Conservation (phyloP, 1,284 basidiomycete species). For the Sanguinoderma infundibulare region DNA sequence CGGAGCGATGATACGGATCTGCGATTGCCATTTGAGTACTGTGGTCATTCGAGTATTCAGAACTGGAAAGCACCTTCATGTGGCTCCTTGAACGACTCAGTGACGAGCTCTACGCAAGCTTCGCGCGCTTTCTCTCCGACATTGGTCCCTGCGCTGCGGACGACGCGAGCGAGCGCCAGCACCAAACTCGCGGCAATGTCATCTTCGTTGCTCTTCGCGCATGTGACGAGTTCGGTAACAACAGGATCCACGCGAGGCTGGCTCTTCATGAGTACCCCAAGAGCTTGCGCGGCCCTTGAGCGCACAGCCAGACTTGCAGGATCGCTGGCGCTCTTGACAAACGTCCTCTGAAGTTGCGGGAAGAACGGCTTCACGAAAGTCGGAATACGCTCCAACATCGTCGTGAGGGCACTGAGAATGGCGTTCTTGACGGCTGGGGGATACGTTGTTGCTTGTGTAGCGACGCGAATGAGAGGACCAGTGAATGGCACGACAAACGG, state of each 20-base stretch:
- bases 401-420: slow-evolving; percentile 82
- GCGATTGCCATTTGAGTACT: neutral
- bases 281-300: slow-evolving; percentile 79
- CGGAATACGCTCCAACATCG: slow-evolving; percentile 86
- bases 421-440: slow-evolving; percentile 92
- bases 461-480: slow-evolving; percentile 94
- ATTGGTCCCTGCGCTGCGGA: slow-evolving; percentile 74
- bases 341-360: slow-evolving; percentile 96
- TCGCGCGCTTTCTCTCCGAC: slow-evolving; percentile 80
- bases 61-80: slow-evolving; percentile 63
- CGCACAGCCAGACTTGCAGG: slow-evolving; percentile 81
- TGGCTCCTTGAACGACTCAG: slow-evolving; percentile 78
- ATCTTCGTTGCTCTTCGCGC: slow-evolving; percentile 72
- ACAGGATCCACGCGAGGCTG: slow-evolving; percentile 88
- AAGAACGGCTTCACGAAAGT: slow-evolving; percentile 97
- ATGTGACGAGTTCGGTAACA: slow-evolving; percentile 84
- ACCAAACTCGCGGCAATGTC: slow-evolving; percentile 79
- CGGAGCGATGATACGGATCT: slow-evolving; percentile 79
- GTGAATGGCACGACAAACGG: slow-evolving; percentile 97
- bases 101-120: slow-evolving; percentile 74
- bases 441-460: slow-evolving; percentile 85
- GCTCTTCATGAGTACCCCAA: slow-evolving; percentile 92
- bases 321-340: slow-evolving; percentile 93
- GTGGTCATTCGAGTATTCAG: neutral
- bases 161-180: slow-evolving; percentile 79